Evolutionary conservation across 768 basidiomycete species (phyloP).

Genomic region (Suillus decipiens): DNA sequence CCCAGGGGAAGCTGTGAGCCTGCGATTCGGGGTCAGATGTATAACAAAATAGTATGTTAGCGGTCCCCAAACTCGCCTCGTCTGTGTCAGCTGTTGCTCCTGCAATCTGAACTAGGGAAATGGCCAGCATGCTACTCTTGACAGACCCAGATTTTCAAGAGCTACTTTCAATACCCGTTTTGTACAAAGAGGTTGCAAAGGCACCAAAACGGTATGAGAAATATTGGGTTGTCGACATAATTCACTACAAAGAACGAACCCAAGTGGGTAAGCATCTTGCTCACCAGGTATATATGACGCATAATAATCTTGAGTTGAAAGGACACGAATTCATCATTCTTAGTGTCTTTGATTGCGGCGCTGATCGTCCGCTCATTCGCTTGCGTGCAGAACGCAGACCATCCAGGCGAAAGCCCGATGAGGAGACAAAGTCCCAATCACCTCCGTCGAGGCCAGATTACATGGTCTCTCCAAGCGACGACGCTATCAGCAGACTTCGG

Average conservation of each 20-base stretch:
- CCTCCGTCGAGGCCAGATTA: not conserved
- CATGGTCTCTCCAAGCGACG: slow-evolving; percentile 4
- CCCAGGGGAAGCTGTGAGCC: not conserved
- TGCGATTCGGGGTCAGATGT: not conserved
- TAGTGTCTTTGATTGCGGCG: slow-evolving; percentile 4
- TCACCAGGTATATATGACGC: not conserved
- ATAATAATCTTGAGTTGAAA: not conserved
- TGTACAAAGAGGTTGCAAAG: not conserved
- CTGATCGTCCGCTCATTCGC: not conserved
- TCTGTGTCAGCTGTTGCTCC: not conserved
- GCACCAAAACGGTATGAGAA: slow-evolving; percentile 2
- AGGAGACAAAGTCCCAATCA: not conserved
- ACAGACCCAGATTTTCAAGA: not conserved
- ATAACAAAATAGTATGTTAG: not conserved
- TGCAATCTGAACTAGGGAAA: not conserved
- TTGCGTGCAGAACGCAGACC: slow-evolving; percentile 11
- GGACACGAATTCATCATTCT: slow-evolving; percentile 14
- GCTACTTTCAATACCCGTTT: not conserved
- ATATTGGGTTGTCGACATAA: slow-evolving; percentile 6
- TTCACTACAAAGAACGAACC: slow-evolving; percentile 10
- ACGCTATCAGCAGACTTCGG: slow-evolving; percentile 6
- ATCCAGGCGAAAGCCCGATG: slow-evolving; percentile 6
- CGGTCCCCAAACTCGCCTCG: not conserved
- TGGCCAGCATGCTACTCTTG: not conserved
- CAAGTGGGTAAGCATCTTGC: slow-evolving; percentile 7